These are phyloP conservation scores for Solanum arcanum DNA, from an alignment of 257 asterid genomes.

Conservation along the genomic window DNA sequence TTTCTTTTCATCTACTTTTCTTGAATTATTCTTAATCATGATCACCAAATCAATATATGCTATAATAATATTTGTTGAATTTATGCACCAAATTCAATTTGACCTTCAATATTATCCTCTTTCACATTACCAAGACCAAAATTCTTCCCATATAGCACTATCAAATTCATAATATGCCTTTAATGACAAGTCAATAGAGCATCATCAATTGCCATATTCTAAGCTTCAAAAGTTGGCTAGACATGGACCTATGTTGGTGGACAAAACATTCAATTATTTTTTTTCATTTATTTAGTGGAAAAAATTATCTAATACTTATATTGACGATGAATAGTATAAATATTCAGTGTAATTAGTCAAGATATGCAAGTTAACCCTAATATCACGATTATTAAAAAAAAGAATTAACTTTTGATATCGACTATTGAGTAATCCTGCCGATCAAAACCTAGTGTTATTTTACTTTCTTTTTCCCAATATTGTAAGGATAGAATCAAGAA, in stretches of 20 bases:
- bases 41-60: not conserved
- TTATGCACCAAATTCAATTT: not conserved
- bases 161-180: not conserved
- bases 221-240: not conserved
- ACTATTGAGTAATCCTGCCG: not conserved
- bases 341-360: not conserved
- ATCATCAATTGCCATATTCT: not conserved
- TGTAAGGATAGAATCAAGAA: not conserved
- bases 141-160: not conserved
- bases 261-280: not conserved
- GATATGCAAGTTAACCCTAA: too few species aligned
- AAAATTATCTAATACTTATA: not conserved
- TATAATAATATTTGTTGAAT: not conserved
- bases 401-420: not conserved
- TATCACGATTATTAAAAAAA: too few species aligned
- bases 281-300: not conserved
- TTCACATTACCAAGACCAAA: not conserved
- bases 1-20: too few species aligned
- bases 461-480: not conserved
- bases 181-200: not conserved
- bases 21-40: not conserved
- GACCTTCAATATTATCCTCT: not conserved
- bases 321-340: not conserved
- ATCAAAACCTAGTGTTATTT: not conserved
- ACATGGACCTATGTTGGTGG: not conserved